Conservation (phyloP, 371 early-diverging fungal species). For the Mucor indicus region DNA sequence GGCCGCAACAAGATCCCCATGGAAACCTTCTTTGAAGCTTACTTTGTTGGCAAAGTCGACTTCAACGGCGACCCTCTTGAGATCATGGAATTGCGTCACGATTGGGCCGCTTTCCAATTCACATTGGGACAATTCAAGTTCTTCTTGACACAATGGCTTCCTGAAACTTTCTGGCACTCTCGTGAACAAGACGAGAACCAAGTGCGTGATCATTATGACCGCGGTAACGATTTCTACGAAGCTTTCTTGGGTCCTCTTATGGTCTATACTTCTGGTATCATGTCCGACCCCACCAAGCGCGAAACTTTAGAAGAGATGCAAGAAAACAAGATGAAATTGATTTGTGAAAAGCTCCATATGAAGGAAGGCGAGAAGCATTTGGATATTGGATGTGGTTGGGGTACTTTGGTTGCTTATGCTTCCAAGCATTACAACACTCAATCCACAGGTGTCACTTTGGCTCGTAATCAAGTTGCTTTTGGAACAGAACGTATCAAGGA, state of each 20-base stretch:
- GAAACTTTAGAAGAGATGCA: conserved; percentile 94
- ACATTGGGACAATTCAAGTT: conserved; percentile 82
- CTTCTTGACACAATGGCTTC: conserved; percentile 93
- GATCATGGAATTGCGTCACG: conserved; percentile 88
- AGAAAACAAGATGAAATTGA: conserved; percentile 90
- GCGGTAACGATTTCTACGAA: conserved; percentile 95
- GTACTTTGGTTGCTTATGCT: conserved; percentile 87
- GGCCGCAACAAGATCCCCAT: conserved; percentile 90
- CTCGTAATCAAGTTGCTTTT: conserved; percentile 86
- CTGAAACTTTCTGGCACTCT: conserved; percentile 93
- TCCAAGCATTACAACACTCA: conserved; percentile 85
- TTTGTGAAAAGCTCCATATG: conserved; percentile 86
- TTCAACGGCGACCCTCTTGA: conserved; percentile 86
- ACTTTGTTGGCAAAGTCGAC: conserved; percentile 93
- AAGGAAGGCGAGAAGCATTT: conserved; percentile 87
- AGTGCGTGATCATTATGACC: conserved; percentile 96
- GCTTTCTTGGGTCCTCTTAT: conserved; percentile 91
- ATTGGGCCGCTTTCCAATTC: conserved; percentile 90
- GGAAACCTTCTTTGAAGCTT: conserved; percentile 93
- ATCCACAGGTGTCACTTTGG: conserved; percentile 93
- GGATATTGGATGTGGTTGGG: conserved; percentile 99
- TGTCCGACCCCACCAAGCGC: conserved; percentile 66
- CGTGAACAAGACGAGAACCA: conserved; percentile 95
- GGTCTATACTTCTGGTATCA: conserved; percentile 95
- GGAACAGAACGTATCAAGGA: conserved; percentile 83